phyloP scores from a whole-genome alignment of 805 yeast genomes.

The Saccharomycopsis malanga region DNA sequence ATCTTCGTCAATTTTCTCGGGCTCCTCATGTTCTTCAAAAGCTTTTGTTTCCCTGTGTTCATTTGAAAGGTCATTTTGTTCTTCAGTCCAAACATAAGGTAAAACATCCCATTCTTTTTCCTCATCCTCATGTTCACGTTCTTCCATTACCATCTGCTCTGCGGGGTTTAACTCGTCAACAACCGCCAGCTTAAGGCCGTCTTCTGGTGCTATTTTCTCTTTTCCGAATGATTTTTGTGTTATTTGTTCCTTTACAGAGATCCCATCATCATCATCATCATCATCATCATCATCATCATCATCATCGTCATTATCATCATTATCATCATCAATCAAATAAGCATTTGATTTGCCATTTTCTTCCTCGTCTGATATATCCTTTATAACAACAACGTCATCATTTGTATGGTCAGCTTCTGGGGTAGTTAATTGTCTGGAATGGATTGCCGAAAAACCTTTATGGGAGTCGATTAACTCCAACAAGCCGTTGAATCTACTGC shows the following conservation, averaged over 20 bases:
- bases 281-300: too few species aligned
- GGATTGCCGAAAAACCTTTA: constrained; percentile 9
- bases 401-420: too few species aligned
- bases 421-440: too few species aligned
- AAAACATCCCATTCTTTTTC: neutral
- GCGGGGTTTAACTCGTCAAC: neutral
- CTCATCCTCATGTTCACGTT: neutral
- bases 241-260: too few species aligned
- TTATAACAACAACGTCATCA: constrained; percentile 1
- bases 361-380: constrained; percentile 5
- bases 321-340: neutral
- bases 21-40: neutral
- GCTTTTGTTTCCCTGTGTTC: neutral
- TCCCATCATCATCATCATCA: too few species aligned
- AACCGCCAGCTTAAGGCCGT: neutral
- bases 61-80: neutral
- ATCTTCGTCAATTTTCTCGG: too few species aligned
- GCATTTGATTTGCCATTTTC: too few species aligned
- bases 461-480: constrained; percentile 1
- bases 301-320: neutral
- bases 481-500: constrained; percentile 9
- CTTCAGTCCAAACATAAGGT: neutral
- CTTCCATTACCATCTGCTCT: neutral
- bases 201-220: neutral
- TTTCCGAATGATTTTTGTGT: too few species aligned